Evolutionary conservation across 192 early-diverging fungal genomes (phyloP).

Genomic region (Phlyctochytrium planicorne): DNA sequence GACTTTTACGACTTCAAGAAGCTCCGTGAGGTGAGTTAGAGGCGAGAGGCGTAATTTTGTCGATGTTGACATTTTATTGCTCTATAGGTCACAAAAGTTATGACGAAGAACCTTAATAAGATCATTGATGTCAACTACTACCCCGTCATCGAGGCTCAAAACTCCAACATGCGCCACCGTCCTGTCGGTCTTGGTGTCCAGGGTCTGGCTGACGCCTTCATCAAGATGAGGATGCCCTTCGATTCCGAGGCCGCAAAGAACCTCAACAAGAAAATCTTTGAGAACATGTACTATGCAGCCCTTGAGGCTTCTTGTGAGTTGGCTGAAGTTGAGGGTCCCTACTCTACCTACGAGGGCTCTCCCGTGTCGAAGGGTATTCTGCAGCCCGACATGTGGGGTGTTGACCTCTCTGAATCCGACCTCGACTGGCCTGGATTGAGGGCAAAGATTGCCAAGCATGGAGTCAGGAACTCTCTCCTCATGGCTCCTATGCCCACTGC

Average conservation of each 20-base stretch:
- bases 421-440: slow-evolving; percentile 86
- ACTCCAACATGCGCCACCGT: slow-evolving; percentile 91
- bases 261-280: slow-evolving; percentile 89
- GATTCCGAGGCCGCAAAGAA: slow-evolving; percentile 80
- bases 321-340: slow-evolving; percentile 73
- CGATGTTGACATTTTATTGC: slow-evolving; percentile 6
- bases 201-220: slow-evolving; percentile 95
- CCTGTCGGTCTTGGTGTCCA: slow-evolving; percentile 99
- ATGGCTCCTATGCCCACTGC: slow-evolving; percentile 99
- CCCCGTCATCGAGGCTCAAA: slow-evolving; percentile 82
- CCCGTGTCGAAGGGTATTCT: slow-evolving; percentile 88
- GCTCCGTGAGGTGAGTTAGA: slow-evolving; percentile 60
- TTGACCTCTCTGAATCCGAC: slow-evolving; percentile 63
- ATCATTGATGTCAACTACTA: slow-evolving; percentile 98
- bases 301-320: slow-evolving; percentile 91
- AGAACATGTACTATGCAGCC: slow-evolving; percentile 95
- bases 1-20: slow-evolving; percentile 77
- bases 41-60: not conserved
- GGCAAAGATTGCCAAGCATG: slow-evolving; percentile 71
- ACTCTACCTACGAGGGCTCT: slow-evolving; percentile 84
- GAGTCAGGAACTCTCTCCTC: slow-evolving; percentile 91
- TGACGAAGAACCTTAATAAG: slow-evolving; percentile 91
- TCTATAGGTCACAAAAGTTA: slow-evolving; percentile 73
- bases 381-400: slow-evolving; percentile 94
- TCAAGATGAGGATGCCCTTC: slow-evolving; percentile 92